Evolutionary conservation across 129 eudicot species (phyloP), one percentile per base, ranked within the genome.

Genomic region (Sambucus nigra): DNA sequence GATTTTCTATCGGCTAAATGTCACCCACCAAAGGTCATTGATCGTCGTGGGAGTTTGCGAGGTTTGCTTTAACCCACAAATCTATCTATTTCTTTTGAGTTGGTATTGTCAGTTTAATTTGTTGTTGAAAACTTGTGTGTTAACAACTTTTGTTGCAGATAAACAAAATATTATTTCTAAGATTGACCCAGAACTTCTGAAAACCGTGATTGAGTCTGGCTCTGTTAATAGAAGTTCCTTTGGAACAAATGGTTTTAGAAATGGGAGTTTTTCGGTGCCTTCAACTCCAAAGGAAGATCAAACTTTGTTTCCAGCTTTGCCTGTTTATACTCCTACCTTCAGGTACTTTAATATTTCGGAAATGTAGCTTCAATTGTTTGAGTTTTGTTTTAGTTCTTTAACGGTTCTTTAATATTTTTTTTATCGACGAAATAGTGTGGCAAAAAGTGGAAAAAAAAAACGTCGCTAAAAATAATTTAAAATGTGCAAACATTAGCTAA

Each of bases 111-210:
- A 20, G 17, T n/a, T 0, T n/a, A n/a, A n/a, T n/a, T n/a, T n/a
- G n/a, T n/a, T n/a, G n/a, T n/a, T n/a, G n/a, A n/a, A n/a, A n/a
- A 35, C 32, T 3, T 61, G 12, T 32, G 2, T 53, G 29, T 41
- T 0, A n/a, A 22, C 5, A 3, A 42, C 16, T 1, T 42, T 9
- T 40, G 59, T 27, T 54, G 66, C 60, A 76, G 87, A 75, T 56
- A 71, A 75, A 19, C 87, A 80, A 52, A 66, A 66, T 7, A 76
- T 72, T 48, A 69, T 79, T 18, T 75, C 94, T 9, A 83, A 76
- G 78, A 79, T 83, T 25, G 73, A 79, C 42, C 94, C 94, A 13
- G 87, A 73, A 53, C 47, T 83, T 9, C 55, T 83, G 53, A 83
- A 73, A 26, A 71, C 71, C n/a, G 84, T 79, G 47, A 73, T 83